phyloP scores from a whole-genome alignment of 1,139 yeast genomes.

The Nadsonia commutata region DNA sequence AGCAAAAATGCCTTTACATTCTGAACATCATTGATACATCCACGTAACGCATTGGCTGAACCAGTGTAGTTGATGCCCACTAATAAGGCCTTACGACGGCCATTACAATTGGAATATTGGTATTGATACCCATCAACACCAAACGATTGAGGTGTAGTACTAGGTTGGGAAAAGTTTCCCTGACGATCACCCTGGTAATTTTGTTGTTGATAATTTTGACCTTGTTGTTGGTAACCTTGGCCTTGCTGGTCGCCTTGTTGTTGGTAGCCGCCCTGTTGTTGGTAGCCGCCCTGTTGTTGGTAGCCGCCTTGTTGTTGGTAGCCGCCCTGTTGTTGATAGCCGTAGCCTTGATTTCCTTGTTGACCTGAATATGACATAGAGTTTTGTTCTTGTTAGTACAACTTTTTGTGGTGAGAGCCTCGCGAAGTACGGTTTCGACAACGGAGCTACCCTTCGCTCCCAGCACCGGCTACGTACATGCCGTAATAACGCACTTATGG shows the following conservation, averaged over 20 bases:
- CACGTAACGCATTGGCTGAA: slow-evolving; percentile 51
- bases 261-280: slow-evolving; percentile 6
- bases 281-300: slow-evolving; percentile 1
- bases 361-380: slow-evolving; percentile 7
- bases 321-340: slow-evolving; percentile 4
- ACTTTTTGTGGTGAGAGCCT: too few relatives aligned
- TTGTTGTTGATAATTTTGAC: neutral
- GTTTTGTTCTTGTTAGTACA: too few relatives aligned
- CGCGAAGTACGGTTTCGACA: too few relatives aligned
- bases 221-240: neutral
- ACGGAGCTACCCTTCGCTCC: too few relatives aligned
- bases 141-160: neutral
- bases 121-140: slow-evolving; percentile 22
- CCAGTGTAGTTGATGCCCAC: slow-evolving; percentile 85
- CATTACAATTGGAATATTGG: slow-evolving; percentile 66
- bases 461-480: too few relatives aligned
- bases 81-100: slow-evolving; percentile 64
- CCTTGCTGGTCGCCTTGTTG: slow-evolving; percentile 6
- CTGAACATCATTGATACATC: slow-evolving; percentile 58
- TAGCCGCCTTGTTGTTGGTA: slow-evolving; percentile 1
- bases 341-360: slow-evolving; percentile 5
- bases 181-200: neutral
- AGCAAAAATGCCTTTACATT: slow-evolving; percentile 26
- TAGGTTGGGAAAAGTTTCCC: neutral
- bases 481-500: too few relatives aligned